Base-by-base conservation (phyloP, 139 green algal species). In the Ettlia oleoabundans region DNA sequence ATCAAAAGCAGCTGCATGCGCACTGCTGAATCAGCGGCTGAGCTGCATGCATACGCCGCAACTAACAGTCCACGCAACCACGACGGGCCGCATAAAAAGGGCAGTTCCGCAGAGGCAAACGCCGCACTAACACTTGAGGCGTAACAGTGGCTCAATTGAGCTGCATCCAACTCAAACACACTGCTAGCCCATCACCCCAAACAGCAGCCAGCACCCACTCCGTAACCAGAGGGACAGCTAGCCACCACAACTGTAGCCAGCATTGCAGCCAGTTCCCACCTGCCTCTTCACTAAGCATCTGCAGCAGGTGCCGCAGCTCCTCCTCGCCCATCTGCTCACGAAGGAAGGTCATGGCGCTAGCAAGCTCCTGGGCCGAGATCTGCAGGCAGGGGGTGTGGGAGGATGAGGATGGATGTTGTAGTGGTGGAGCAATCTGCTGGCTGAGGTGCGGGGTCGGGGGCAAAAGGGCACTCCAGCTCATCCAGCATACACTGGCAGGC, bases 261-360 rank as follows among this genome's bases (percentile, higher is more conserved):
- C 35, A 9, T 9, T 5, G n/a, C 32, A 24, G 10, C 42, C 28
- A 65, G 28, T 2, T 15, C 32, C 73, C 35, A 68, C 73, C 73
- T 28, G 73, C 63, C 74, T 74, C 90, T 26, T 67, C 75, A 33
- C 72, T 77, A 43, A 94, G 83, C 47, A 62, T 74, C 33, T 93
- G 82, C 74, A 95, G 88, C 82, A 95, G 84, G 38, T 80, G 38
- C 28, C 80, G 76, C 78, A 95, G 85, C 76, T 95, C 92, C 55
- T 94, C 85, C 80, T 94, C 89, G 42, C 91, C 92, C 83, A 96
- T 69, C 68, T 96, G 89, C 43, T 88, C 78, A 41, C 85, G 78
- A 52, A 96, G 76, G 85, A 96, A 94, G 47, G 78, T 80, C 83
- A 95, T 84, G 1, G 93, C 88, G 38, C 78, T 81, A 65, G 87